Conservation (phyloP, 2,329 filamentous ascomycete species). For the Juglanconis sp. region DNA sequence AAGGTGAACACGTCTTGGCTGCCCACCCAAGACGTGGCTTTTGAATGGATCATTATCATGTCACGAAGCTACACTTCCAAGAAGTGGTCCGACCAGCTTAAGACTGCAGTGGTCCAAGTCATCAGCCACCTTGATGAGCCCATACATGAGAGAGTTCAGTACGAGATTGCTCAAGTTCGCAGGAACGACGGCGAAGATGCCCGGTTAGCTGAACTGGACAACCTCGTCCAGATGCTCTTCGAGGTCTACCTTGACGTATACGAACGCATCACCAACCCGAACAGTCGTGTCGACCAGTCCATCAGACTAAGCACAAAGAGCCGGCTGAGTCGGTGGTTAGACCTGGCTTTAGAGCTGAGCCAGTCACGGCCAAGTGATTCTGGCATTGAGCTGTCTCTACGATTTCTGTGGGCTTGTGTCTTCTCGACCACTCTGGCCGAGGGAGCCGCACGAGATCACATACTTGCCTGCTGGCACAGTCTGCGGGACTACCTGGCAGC, state of each 20-base stretch:
- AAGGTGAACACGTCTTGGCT: conserved; percentile 48
- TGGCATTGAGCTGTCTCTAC: conserved; percentile 41
- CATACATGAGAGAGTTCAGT: conserved; percentile 44
- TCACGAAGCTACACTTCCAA: conserved; percentile 45
- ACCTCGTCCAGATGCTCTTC: conserved; percentile 55
- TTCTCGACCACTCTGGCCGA: conserved; percentile 51
- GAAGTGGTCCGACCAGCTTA: conserved; percentile 59
- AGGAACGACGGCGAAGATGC: background rate
- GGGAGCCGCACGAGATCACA: conserved; percentile 52
- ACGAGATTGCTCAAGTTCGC: conserved; percentile 35
- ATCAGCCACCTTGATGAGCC: conserved; percentile 51
- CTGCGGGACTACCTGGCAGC: conserved; percentile 49
- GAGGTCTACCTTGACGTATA: conserved; percentile 62
- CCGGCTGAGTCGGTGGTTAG: conserved; percentile 50
- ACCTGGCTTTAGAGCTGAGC: conserved; percentile 45
- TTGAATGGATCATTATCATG: conserved; percentile 54
- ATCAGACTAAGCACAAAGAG: conserved; percentile 48
- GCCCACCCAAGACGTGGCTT: conserved; percentile 54
- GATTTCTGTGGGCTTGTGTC: conserved; percentile 57
- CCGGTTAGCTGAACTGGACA: conserved; percentile 33
- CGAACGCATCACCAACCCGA: conserved; percentile 56
- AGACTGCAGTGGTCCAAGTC: conserved; percentile 54
- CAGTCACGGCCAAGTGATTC: conserved; percentile 31
- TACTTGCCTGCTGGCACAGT: conserved; percentile 57
- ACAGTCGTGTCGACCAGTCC: conserved; percentile 48